phyloP scores from a whole-genome alignment of 352 stramenopile species.

The Achlya hypogyna region DNA sequence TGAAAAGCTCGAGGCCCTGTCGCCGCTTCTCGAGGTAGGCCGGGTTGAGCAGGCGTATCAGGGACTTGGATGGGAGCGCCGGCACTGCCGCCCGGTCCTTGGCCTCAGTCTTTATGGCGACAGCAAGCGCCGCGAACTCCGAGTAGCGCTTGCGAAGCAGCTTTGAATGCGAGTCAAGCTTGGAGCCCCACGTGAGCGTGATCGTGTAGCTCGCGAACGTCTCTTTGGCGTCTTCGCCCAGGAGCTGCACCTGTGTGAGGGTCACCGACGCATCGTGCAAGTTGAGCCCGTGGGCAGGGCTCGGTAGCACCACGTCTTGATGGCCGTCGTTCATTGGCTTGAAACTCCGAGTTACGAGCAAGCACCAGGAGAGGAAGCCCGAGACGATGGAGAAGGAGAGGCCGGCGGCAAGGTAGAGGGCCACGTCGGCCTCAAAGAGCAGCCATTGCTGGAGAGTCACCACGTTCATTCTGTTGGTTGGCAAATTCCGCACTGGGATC shows the following conservation, averaged over 20 bases:
- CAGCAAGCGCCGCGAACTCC: neutral
- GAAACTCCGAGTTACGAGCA: neutral
- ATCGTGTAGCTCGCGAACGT: neutral
- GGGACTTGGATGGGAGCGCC: neutral
- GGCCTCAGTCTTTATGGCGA: neutral
- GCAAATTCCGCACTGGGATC: no score
- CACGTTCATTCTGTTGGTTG: neutral
- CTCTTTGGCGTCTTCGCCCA: neutral
- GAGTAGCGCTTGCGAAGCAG: slow-evolving; percentile 13
- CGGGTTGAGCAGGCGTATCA: neutral
- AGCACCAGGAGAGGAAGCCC: slow-evolving; percentile 1
- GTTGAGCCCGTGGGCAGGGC: neutral
- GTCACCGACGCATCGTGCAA: neutral
- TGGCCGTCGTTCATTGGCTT: no score
- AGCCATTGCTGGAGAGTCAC: neutral
- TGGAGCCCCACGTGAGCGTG: neutral
- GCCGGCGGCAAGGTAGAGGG: neutral
- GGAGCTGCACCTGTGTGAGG: neutral
- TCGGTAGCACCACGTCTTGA: no score
- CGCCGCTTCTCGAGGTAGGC: neutral
- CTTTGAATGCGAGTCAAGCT: neutral
- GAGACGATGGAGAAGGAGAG: slow-evolving; percentile 1
- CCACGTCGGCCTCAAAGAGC: neutral
- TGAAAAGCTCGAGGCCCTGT: neutral
- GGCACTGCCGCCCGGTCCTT: neutral